Evolutionary conservation across 345 rosid genomes (phyloP), one percentile per base, ranked within the genome.

Genomic region (Corchorus olitorius): DNA sequence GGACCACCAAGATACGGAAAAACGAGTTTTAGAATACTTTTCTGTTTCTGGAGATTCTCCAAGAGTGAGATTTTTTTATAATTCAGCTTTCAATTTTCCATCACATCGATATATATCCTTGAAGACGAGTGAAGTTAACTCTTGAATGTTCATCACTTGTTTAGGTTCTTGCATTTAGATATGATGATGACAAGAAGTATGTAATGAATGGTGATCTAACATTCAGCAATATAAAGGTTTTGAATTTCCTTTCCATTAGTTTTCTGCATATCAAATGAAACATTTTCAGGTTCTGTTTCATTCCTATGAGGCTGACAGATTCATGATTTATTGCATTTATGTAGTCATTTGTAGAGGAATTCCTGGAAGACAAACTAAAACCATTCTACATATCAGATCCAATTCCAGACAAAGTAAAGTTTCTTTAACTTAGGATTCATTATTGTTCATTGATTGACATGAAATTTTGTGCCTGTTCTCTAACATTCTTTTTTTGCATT

Each of bases 321-420:
- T 56, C 12, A 56, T 56, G 61, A 12, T 56, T 4, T 8, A 20
- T 56, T 0, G 33, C 19, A 19, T 39, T 66, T 16, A 62, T 72
- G 13, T 81, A 94, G 98, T 83, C 82, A 68, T 91, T 91, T 70
- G 93, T 84, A 4, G 89, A 83, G 43, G 89, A 88, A 37, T 93
- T 95, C 79, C 55, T 91, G 78, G 91, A 84, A 74, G 94, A 93
- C 82, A 88, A 82, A 81, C 89, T 93, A 52, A 90, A 91, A 77
- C 98, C 98, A 73, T 93, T 91, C 86, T 91, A 81, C 78, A 95
- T 90, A 86, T 93, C 99, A 20, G 99, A 95, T 74, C 94, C 97
- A 74, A 80, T 93, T 82, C 99, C 99, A 13, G 96, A 88, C 84
- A 87, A 84, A 64, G 99, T 95, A 82, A 82, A 83, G 92, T 68